Evolutionary conservation across 1,284 basidiomycete genomes (phyloP), one percentile per base, ranked within the genome.

Genomic region (Tilletiaria anomala): DNA sequence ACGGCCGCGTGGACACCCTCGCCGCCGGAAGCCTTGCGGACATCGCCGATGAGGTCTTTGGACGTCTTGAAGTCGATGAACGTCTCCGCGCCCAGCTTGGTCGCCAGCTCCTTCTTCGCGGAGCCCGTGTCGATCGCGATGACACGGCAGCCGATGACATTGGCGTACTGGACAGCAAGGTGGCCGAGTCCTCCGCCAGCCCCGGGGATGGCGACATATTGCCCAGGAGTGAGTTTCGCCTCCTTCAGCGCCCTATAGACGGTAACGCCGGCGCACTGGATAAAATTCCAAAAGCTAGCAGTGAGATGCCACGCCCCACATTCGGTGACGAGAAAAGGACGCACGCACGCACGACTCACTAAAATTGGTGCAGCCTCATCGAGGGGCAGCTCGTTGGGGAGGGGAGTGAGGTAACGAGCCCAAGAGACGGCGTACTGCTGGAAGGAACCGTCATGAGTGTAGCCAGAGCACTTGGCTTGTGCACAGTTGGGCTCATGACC

Each of bases 191-290:
- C 73, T 53, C 72, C 72, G 11, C 82, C 82, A 6, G 81, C 81
- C 39, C 82, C 83, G 19, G 79, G 80, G 50, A 89, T 73, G 38
- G 78, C 80, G 51, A 87, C 73, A 77, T 78, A 85, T 50, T 89
- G 77, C 39, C 83, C 82, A n/a, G 78, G 74, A 20, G 70, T 72
- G 6, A 58, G 40, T 31, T 75, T 69, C 43, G 77, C 76, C 67
- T 82, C 75, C 68, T 84, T 86, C 60, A 89, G 72, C 0, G 84
- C 85, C 56, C 82, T 81, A 68, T 86, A 88, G 38, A 82, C 79
- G 1, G 82, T 84, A 15, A 83, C 69, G 46, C 81, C 82, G 74
- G 52, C 21, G 35, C 83, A 88, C 15, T 86, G 76, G 48, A 88
- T 76, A 4, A 32, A 32, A 14, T 15, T 29, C 26, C 10, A 29